Percentiles rank a stretch among this genome's conserved stretches.
phyloP scores from a whole-genome alignment of 495 filamentous ascomycete genomes.

The Aeminium ludgeri region DNA sequence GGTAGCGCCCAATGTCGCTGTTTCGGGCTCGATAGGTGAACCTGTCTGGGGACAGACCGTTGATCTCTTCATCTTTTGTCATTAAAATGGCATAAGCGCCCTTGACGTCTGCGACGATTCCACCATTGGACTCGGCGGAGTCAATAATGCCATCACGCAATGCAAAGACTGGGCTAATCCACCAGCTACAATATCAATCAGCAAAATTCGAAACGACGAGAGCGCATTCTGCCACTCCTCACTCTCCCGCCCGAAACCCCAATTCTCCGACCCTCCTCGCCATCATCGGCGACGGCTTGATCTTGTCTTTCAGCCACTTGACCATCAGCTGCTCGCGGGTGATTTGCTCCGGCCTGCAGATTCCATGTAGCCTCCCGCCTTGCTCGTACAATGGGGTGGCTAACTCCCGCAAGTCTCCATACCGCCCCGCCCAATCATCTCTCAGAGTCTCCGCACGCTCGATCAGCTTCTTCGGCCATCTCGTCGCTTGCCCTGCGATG shows the following conservation, averaged over 20 bases:
- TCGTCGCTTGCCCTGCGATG: constrained; percentile 21
- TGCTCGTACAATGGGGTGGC: constrained; percentile 19
- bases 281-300: constrained; percentile 6
- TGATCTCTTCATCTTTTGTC: constrained; percentile 19
- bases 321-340: constrained; percentile 12
- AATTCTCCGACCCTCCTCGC: constrained; percentile 15
- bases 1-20: constrained; percentile 20
- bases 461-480: constrained; percentile 24
- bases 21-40: constrained; percentile 20
- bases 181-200: constrained; percentile 20
- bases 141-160: constrained; percentile 26
- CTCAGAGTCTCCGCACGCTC: constrained; percentile 22
- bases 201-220: background rate
- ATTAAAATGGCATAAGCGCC: constrained; percentile 26
- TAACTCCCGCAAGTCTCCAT: constrained; percentile 18
- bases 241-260: constrained; percentile 25
- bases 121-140: constrained; percentile 12
- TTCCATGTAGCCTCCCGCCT: constrained; percentile 21
- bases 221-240: constrained; percentile 2
- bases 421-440: constrained; percentile 16
- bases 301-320: constrained; percentile 7
- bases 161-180: constrained; percentile 25
- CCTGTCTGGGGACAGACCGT: constrained; percentile 3
- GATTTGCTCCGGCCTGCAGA: constrained; percentile 17
- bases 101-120: constrained; percentile 18